Conservation (phyloP, 2,329 filamentous ascomycete species). For the Aschersonia sp. region DNA sequence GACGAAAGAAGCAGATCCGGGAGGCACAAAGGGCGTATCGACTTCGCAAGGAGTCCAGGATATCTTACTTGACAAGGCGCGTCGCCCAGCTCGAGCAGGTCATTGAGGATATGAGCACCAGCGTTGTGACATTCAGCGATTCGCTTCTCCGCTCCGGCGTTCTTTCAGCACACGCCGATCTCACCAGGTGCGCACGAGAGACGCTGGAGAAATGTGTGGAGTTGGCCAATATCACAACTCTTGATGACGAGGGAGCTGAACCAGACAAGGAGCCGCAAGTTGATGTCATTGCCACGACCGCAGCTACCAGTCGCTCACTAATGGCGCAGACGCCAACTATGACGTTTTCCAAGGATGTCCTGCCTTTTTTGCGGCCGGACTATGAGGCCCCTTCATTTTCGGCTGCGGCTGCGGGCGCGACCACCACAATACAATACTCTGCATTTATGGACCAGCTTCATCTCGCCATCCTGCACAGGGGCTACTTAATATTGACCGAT, state of each 20-base stretch:
- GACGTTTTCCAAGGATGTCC: background rate
- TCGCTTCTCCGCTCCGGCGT: slow-evolving; percentile 6
- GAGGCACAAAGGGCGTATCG: slow-evolving; percentile 69
- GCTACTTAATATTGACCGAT: slow-evolving; percentile 5
- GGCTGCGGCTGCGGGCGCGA: background rate
- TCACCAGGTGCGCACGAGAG: slow-evolving; percentile 5
- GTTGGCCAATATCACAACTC: slow-evolving; percentile 1
- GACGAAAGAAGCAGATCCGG: slow-evolving; percentile 66
- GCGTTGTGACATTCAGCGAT: slow-evolving; percentile 6
- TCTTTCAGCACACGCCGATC: slow-evolving; percentile 3
- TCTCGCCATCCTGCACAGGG: slow-evolving; percentile 4
- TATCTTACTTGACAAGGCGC: slow-evolving; percentile 50
- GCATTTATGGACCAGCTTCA: slow-evolving; percentile 7
- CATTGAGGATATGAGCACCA: slow-evolving; percentile 52
- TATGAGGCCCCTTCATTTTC: background rate
- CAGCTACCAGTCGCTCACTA: too few species aligned
- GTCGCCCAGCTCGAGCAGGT: slow-evolving; percentile 48
- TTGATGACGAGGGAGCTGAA: background rate
- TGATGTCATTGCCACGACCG: too few species aligned
- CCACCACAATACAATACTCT: background rate
- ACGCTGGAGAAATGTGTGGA: slow-evolving; percentile 6
- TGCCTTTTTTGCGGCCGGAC: background rate
- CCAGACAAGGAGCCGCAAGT: background rate
- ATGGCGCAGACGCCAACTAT: background rate
- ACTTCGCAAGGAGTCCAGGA: slow-evolving; percentile 63